Percentiles rank a stretch among this genome's conserved stretches.
Evolutionary conservation across 2,329 filamentous ascomycete genomes (phyloP).

Genomic region (Diplodia corticola): DNA sequence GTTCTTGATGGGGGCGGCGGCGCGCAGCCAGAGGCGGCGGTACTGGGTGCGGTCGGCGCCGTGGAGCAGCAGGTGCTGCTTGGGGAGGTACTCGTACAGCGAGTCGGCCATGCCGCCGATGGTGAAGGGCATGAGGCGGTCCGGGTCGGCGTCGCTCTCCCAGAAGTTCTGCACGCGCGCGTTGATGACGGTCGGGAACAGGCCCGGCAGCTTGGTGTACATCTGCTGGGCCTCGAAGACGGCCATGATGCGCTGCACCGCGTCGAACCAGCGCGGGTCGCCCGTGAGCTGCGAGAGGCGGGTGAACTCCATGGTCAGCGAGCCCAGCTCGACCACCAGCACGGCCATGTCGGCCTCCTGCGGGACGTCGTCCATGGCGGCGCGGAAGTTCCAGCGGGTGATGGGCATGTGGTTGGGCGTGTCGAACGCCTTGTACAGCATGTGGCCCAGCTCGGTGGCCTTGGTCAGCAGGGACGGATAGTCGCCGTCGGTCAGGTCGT

Average conservation of each 20-base stretch:
- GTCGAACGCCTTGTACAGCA: constrained; percentile 52
- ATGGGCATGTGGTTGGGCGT: constrained; percentile 48
- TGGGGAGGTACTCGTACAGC: constrained; percentile 43
- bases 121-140: constrained; percentile 32
- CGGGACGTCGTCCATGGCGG: constrained; percentile 31
- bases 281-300: constrained; percentile 40
- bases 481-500: constrained; percentile 39
- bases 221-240: constrained; percentile 36
- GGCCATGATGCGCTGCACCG: constrained; percentile 36
- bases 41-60: constrained; percentile 48
- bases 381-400: constrained; percentile 43
- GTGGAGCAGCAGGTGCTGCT: constrained; percentile 42
- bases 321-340: constrained; percentile 50
- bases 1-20: constrained; percentile 45
- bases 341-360: constrained; percentile 43
- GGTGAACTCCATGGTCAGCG: constrained; percentile 45
- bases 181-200: constrained; percentile 44
- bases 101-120: constrained; percentile 42
- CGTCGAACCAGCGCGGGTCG: constrained; percentile 41
- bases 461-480: constrained; percentile 37
- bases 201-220: constrained; percentile 36
- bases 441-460: constrained; percentile 40
- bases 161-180: constrained; percentile 32
- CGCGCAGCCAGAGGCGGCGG: constrained; percentile 57
- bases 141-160: constrained; percentile 21